Percentiles rank a stretch among this genome's conserved stretches.
phyloP scores from a whole-genome alignment of 805 yeast species.

The Lachancea lanzarotensis region DNA sequence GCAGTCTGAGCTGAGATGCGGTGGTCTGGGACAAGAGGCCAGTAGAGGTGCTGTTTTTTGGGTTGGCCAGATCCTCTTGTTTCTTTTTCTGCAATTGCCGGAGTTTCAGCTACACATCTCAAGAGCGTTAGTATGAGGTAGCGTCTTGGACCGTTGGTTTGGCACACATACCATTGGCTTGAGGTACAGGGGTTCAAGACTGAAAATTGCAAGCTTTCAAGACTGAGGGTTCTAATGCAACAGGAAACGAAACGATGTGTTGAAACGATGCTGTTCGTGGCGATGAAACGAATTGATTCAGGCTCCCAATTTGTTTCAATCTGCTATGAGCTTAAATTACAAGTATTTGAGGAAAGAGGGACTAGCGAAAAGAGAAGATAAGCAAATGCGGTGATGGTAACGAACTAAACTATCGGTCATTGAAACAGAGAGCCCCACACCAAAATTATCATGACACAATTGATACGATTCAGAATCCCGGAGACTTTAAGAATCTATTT shows the following conservation, averaged over 20 bases:
- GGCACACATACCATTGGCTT: no score
- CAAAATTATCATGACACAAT: no score
- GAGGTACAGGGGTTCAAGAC: no score
- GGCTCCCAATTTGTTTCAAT: background rate
- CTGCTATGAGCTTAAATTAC: background rate
- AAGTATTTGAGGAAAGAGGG: no score
- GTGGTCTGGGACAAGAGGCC: background rate
- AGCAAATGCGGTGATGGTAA: no score
- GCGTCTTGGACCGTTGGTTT: background rate
- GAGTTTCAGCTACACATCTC: constrained; percentile 5
- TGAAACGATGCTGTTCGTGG: no score
- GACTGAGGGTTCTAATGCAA: no score
- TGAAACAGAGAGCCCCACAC: background rate
- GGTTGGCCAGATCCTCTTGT: constrained; percentile 1
- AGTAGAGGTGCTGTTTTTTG: background rate
- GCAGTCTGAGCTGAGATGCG: constrained; percentile 22
- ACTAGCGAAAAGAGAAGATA: background rate
- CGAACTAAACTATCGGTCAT: no score
- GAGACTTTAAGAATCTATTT: no score
- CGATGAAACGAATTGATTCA: background rate
- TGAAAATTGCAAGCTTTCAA: no score
- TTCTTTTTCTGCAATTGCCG: constrained; percentile 9
- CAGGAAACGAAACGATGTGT: no score
- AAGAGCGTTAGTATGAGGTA: background rate
- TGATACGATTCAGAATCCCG: no score